Conservation (phyloP, 1,284 basidiomycete genomes). For the Naganishia sp. region DNA sequence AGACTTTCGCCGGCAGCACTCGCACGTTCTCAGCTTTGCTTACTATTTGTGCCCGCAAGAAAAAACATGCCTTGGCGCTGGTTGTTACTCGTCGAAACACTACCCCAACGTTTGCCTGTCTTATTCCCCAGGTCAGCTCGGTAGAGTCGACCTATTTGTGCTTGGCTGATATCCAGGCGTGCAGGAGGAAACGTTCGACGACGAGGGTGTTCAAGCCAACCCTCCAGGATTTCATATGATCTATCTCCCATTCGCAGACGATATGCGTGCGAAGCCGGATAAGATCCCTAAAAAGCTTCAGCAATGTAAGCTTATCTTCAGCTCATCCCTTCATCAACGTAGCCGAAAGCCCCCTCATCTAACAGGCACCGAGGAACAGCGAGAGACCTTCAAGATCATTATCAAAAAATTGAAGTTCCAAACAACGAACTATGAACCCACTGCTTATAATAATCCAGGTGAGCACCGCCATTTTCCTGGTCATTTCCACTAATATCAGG, state of each 20-base stretch:
- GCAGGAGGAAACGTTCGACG: constrained; percentile 71
- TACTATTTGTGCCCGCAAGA: constrained; percentile 75
- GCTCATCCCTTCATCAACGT: background rate
- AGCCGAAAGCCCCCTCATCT: constrained; percentile 9
- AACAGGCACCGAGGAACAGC: constrained; percentile 68
- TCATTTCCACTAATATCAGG: constrained; percentile 9
- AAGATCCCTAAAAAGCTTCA: constrained; percentile 56
- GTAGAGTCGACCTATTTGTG: background rate
- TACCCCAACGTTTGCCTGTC: constrained; percentile 75
- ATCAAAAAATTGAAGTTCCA: constrained; percentile 78
- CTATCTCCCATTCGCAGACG: constrained; percentile 88
- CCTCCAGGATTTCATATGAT: constrained; percentile 93
- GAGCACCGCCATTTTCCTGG: constrained; percentile 40
- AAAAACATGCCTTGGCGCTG: constrained; percentile 77
- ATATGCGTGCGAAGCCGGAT: constrained; percentile 74
- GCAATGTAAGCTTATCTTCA: constrained; percentile 60
- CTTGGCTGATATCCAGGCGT: background rate
- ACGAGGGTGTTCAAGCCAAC: constrained; percentile 70
- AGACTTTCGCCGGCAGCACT: constrained; percentile 85
- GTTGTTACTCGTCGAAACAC: constrained; percentile 71
- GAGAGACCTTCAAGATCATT: constrained; percentile 69
- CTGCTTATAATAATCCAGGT: constrained; percentile 92
- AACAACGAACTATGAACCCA: constrained; percentile 77
- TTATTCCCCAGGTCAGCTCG: constrained; percentile 82
- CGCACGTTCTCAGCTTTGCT: constrained; percentile 87